Conservation (phyloP, 192 early-diverging fungal species). For the Umbelopsis ramanniana region DNA sequence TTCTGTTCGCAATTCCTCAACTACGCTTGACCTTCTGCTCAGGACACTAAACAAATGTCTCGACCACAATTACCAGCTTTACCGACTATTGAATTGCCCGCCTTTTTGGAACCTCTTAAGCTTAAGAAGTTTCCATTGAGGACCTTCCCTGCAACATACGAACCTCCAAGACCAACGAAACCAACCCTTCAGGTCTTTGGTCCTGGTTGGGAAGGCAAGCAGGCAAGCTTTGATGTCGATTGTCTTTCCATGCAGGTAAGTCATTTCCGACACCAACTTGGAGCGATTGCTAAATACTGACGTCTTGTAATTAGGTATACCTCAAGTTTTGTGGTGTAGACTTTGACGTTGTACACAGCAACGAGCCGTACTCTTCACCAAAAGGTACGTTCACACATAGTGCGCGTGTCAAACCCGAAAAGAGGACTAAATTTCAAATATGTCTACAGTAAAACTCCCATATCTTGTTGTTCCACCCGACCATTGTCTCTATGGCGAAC, state of each 20-base stretch:
- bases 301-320: conserved; percentile 44
- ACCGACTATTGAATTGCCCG: conserved; percentile 34
- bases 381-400: conserved; percentile 41
- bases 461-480: conserved; percentile 52
- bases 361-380: conserved; percentile 61
- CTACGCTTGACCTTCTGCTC: neutral
- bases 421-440: neutral
- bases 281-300: neutral
- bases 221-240: conserved; percentile 55
- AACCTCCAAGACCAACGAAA: conserved; percentile 27
- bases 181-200: conserved; percentile 59
- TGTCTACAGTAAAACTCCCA: conserved; percentile 54
- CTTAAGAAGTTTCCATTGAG: conserved; percentile 50
- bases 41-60: neutral
- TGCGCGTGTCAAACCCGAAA: neutral
- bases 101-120: conserved; percentile 35
- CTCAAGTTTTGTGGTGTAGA: conserved; percentile 53
- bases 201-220: conserved; percentile 39
- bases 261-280: neutral
- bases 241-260: conserved; percentile 57
- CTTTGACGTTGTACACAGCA: conserved; percentile 44
- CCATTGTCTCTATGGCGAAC: conserved; percentile 44
- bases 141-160: conserved; percentile 37
- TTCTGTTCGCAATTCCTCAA: neutral
- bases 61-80: conserved; percentile 18